phyloP scores from a whole-genome alignment of 345 rosid species.

The Xanthoceras sorbifolium region DNA sequence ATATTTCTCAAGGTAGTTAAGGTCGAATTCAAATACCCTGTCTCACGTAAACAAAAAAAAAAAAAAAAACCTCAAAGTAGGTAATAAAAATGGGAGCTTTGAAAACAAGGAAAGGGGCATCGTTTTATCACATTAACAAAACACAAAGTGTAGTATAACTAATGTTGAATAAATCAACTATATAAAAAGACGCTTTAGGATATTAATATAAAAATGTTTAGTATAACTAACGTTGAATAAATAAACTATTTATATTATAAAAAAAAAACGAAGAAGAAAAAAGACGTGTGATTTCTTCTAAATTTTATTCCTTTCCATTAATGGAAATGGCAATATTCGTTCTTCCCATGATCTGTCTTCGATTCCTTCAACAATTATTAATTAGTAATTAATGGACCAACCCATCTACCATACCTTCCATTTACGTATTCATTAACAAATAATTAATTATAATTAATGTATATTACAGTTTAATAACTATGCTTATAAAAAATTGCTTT shows the following conservation, averaged over 20 bases:
- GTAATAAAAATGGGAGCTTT: neutral
- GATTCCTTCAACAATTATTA: conserved; percentile 27
- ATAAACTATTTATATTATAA: too few species aligned
- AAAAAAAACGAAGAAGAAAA: neutral
- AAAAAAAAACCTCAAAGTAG: too few species aligned
- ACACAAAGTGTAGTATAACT: neutral
- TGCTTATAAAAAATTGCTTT: neutral
- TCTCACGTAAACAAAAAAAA: too few species aligned
- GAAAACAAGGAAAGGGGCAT: neutral
- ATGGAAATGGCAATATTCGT: neutral
- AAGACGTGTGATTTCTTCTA: neutral
- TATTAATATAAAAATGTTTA: too few species aligned
- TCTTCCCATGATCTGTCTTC: conserved; percentile 20
- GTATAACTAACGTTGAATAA: neutral
- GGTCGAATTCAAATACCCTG: too few species aligned
- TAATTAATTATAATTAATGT: neutral
- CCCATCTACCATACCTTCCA: neutral
- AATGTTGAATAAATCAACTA: neutral
- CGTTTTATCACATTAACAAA: neutral
- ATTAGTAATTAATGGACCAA: neutral
- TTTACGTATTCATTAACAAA: conserved; percentile 15
- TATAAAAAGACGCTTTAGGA: too few species aligned
- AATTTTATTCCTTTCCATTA: conserved; percentile 5
- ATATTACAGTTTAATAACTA: neutral
- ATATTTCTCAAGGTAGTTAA: too few species aligned